These are phyloP conservation scores for Beta corolliflora DNA, from an alignment of 179 eudicot species.

Conservation along the genomic window DNA sequence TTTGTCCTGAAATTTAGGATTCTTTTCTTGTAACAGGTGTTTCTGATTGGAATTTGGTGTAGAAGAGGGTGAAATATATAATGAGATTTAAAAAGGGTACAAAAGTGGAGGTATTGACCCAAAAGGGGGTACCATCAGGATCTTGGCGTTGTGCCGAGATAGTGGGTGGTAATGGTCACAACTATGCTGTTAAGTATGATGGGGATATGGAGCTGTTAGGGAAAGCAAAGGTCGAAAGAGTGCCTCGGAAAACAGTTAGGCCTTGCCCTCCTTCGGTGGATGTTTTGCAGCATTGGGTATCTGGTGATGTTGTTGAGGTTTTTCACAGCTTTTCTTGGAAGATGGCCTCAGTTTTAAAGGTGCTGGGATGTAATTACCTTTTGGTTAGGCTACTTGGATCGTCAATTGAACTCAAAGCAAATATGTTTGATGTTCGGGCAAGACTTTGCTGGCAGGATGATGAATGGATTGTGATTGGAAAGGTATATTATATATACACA, in stretches of 20 bases:
- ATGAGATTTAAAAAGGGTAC: slow-evolving; percentile 71
- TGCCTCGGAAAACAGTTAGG: slow-evolving; percentile 62
- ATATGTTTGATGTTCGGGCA: slow-evolving; percentile 46
- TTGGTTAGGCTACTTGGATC: slow-evolving; percentile 61
- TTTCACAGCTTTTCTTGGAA: slow-evolving; percentile 17
- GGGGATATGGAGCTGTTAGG: slow-evolving; percentile 27
- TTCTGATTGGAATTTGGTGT: slow-evolving; percentile 27
- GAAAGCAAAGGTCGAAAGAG: slow-evolving; percentile 44
- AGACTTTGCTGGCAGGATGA: slow-evolving; percentile 60
- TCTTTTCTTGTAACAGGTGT: slow-evolving; percentile 26
- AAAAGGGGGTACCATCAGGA: slow-evolving; percentile 52
- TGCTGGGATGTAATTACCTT: slow-evolving; percentile 28
- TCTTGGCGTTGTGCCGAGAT: slow-evolving; percentile 70
- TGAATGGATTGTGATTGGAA: slow-evolving; percentile 31
- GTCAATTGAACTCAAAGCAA: slow-evolving; percentile 38
- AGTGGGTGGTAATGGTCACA: slow-evolving; percentile 52
- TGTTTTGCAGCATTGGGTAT: slow-evolving; percentile 9
- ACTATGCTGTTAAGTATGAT: slow-evolving; percentile 44
- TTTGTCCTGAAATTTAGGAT: slow-evolving; percentile 8
- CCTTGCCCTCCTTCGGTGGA: slow-evolving; percentile 35
- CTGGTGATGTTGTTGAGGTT: slow-evolving; percentile 17
- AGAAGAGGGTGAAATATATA: neutral
- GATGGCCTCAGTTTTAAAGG: slow-evolving; percentile 16
- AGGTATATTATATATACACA: slow-evolving; percentile 44
- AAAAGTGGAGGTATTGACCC: slow-evolving; percentile 78